These are phyloP conservation scores for Flagelloscypha sp. DNA, from an alignment of 768 basidiomycete genomes.

Conservation along the genomic window DNA sequence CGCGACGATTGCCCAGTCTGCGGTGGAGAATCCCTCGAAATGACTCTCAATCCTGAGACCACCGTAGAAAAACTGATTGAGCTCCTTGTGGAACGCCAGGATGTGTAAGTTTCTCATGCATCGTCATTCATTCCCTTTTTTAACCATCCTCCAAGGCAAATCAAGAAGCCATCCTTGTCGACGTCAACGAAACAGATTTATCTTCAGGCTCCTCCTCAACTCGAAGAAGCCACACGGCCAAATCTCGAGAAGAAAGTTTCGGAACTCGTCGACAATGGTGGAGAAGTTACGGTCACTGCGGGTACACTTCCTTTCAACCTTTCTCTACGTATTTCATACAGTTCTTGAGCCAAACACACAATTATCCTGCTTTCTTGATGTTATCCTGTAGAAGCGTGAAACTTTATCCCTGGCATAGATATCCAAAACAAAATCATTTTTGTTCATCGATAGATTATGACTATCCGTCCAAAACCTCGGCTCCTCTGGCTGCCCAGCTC, in stretches of 20 bases:
- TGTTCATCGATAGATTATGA: slow-evolving; percentile 75
- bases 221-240: slow-evolving; percentile 82
- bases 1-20: slow-evolving; percentile 95
- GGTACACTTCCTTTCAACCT: slow-evolving; percentile 81
- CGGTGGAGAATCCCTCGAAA: slow-evolving; percentile 79
- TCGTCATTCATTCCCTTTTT: background rate
- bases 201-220: slow-evolving; percentile 87
- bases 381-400: too few relatives aligned
- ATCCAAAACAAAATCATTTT: too few relatives aligned
- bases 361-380: too few relatives aligned
- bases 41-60: slow-evolving; percentile 59
- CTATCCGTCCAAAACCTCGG: slow-evolving; percentile 64
- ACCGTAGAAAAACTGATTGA: slow-evolving; percentile 88
- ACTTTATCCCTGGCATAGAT: too few relatives aligned
- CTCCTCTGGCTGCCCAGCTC: too few relatives aligned
- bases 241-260: slow-evolving; percentile 83
- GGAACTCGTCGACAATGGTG: slow-evolving; percentile 70
- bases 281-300: slow-evolving; percentile 85
- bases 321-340: slow-evolving; percentile 55
- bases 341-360: too few relatives aligned
- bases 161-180: slow-evolving; percentile 92
- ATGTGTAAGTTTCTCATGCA: slow-evolving; percentile 55
- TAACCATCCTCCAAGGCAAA: slow-evolving; percentile 56
- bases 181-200: slow-evolving; percentile 72
- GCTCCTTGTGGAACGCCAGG: slow-evolving; percentile 76